Conservation (phyloP, 2,329 filamentous ascomycete species). For the Cytospora schulzeri region DNA sequence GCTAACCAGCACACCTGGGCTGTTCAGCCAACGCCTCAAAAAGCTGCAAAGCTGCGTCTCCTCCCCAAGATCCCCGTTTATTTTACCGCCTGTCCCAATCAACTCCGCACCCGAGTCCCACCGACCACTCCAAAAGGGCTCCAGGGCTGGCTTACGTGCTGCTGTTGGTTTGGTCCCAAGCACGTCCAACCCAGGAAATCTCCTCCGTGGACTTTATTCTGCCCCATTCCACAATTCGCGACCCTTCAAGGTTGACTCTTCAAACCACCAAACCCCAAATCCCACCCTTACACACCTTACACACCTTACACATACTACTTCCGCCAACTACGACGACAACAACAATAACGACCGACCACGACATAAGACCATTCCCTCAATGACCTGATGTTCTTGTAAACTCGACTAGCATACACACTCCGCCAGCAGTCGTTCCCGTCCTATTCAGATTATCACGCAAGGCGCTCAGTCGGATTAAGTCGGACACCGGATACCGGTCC, state of each 20-base stretch:
- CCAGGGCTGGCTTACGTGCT: neutral
- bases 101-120: neutral
- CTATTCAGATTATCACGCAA: constrained; percentile 8
- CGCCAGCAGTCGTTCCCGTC: neutral
- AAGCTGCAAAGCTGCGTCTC: neutral
- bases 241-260: constrained; percentile 17
- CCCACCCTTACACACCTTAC: neutral
- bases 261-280: constrained; percentile 5
- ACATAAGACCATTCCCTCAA: too few relatives aligned
- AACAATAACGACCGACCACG: too few relatives aligned
- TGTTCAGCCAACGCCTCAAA: neutral
- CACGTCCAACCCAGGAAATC: constrained; percentile 27
- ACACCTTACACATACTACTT: neutral
- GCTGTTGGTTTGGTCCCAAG: neutral
- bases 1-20: neutral
- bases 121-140: neutral
- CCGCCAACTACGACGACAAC: constrained; percentile 4
- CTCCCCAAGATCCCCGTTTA: neutral
- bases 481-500: constrained; percentile 21
- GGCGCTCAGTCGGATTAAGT: constrained; percentile 21
- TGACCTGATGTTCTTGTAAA: neutral
- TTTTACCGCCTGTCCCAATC: neutral
- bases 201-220: constrained; percentile 21
- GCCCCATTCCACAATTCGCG: constrained; percentile 21
- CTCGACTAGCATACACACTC: constrained; percentile 7